Conservation (phyloP, 177 flowering plant species). For the Telopea speciosissima region DNA sequence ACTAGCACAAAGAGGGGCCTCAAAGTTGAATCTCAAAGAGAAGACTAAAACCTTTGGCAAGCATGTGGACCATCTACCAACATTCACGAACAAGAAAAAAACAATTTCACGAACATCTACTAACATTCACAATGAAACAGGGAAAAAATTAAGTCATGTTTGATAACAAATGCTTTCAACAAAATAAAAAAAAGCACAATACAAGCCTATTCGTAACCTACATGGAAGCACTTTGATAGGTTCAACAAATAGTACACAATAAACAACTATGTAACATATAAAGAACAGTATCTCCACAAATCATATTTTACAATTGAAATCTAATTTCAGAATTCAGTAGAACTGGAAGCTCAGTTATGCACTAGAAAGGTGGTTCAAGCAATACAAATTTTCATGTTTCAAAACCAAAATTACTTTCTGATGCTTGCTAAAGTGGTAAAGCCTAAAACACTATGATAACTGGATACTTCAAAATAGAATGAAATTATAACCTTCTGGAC, state of each 20-base stretch:
- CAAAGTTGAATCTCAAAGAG: neutral
- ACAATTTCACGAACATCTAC: neutral
- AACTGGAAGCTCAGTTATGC: neutral
- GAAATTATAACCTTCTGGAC: too few species aligned
- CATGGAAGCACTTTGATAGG: too few species aligned
- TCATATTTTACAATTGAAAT: neutral
- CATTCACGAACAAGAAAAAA: neutral
- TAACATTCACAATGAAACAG: neutral
- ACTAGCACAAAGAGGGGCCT: neutral
- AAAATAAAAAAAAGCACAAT: too few species aligned
- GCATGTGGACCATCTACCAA: neutral
- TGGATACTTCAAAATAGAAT: too few species aligned
- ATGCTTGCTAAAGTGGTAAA: too few species aligned
- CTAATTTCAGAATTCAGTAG: neutral
- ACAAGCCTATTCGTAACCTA: neutral
- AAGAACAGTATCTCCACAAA: neutral
- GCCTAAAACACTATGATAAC: neutral
- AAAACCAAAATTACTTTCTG: neutral
- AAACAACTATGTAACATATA: neutral
- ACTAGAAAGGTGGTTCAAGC: too few species aligned
- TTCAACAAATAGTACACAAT: neutral
- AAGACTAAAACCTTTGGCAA: neutral
- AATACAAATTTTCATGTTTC: neutral
- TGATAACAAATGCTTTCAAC: neutral
- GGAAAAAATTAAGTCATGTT: neutral